These are phyloP conservation scores for Gastrodia elata DNA, from an alignment of 106 monocot species.

Conservation along the genomic window DNA sequence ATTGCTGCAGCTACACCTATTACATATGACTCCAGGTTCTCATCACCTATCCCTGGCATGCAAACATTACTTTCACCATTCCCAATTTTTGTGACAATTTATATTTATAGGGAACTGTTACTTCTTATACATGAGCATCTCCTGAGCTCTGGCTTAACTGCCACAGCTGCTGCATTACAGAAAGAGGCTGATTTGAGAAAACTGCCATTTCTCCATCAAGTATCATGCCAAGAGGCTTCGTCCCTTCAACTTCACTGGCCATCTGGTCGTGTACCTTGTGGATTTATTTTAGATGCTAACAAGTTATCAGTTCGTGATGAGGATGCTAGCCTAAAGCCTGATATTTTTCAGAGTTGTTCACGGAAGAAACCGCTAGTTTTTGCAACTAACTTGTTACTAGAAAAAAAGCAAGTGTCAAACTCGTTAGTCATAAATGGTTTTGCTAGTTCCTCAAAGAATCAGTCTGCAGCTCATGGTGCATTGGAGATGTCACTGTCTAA, in stretches of 20 bases:
- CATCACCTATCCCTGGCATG: background rate
- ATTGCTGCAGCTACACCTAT: conserved; percentile 98
- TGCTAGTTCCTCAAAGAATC: conserved; percentile 16
- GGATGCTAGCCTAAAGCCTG: conserved; percentile 24
- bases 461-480: background rate
- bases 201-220: conserved; percentile 64
- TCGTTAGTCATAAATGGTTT: conserved; percentile 15
- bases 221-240: conserved; percentile 30
- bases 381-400: conserved; percentile 24
- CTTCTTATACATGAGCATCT: conserved; percentile 93
- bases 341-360: conserved; percentile 14
- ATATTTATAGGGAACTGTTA: conserved; percentile 62
- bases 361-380: conserved; percentile 56
- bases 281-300: conserved; percentile 38
- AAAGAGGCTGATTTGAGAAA: conserved; percentile 80
- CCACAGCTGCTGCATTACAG: conserved; percentile 58
- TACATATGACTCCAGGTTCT: conserved; percentile 80
- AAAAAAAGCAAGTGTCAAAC: conserved; percentile 18
- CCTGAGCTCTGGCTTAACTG: conserved; percentile 58
- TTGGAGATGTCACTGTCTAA: conserved; percentile 17
- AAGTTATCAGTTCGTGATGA: conserved; percentile 30
- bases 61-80: background rate
- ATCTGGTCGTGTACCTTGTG: conserved; percentile 45
- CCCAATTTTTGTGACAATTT: conserved; percentile 2
- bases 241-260: conserved; percentile 53